phyloP scores from a whole-genome alignment of 2,329 filamentous ascomycete species.

The Aspergillus awamori region DNA sequence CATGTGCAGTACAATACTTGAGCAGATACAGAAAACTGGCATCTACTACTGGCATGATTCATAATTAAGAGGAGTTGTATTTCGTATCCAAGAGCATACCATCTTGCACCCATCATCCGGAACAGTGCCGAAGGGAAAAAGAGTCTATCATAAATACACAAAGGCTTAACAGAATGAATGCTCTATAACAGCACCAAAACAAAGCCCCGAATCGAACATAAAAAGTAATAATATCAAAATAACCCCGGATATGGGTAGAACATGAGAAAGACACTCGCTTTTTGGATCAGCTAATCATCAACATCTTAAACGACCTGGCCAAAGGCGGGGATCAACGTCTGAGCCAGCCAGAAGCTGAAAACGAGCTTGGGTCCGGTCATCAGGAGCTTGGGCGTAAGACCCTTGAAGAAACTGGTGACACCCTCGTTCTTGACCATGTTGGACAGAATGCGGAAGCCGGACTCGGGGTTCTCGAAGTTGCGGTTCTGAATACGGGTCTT shows the following conservation, averaged over 20 bases:
- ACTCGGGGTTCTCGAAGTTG: conserved; percentile 98
- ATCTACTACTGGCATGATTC: not conserved
- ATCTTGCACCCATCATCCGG: conserved; percentile 11
- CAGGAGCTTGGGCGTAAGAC: conserved; percentile 90
- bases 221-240: conserved; percentile 2
- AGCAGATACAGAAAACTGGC: not conserved
- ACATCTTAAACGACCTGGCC: conserved; percentile 62
- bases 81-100: conserved; percentile 15
- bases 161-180: conserved; percentile 24
- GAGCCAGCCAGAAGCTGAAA: conserved; percentile 99
- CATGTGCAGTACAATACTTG: no score
- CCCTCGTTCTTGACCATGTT: conserved; percentile 96
- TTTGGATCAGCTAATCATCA: conserved; percentile 20
- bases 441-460: conserved; percentile 84
- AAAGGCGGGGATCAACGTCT: conserved; percentile 95
- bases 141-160: conserved; percentile 23
- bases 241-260: conserved; percentile 1
- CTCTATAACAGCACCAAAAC: conserved; percentile 22
- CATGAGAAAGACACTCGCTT: conserved; percentile 18
- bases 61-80: conserved; percentile 27
- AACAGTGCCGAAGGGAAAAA: conserved; percentile 16
- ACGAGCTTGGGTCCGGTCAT: conserved; percentile 99
- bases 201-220: conserved; percentile 17
- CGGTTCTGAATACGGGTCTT: conserved; percentile 98
- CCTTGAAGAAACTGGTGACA: conserved; percentile 90